Base-by-base conservation (phyloP, 768 basidiomycete genomes). In the Piloderma croceum region DNA sequence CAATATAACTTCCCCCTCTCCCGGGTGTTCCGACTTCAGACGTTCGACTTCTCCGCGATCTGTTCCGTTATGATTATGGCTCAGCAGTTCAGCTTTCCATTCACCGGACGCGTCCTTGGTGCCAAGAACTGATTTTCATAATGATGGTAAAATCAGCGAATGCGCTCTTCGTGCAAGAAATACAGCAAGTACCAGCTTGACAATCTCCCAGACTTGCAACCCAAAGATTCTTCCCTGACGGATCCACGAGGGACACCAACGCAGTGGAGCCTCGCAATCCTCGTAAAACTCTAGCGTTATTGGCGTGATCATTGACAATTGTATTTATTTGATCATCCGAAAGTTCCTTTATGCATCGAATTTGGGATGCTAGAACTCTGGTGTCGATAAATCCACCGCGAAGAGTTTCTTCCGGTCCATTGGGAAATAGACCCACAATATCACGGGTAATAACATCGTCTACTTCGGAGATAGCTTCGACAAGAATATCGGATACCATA, bases 181-280 rank as follows among this genome's bases (percentile, higher is more conserved):
- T n/a, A n/a, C n/a, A n/a, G n/a, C n/a, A n/a, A n/a, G n/a, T n/a
- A 75, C 77, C 66, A 42, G 73, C 75, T 47, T 66, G 66, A 47
- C 75, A 75, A 51, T 79, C 77, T 5, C 77, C 77, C 25, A 77
- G 57, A 51, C 73, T 76, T 3, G 72, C 76, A 10, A 77, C 71
- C 74, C 76, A 78, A 1, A 77, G 45, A 43, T 75, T 70, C 18
- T 61, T 56, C 12, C 48, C 54, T 11, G 40, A 29, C 4, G 74
- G 70, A 42, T 76, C 69, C 7, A 71, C 49, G 20, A 79, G 54
- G 4, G 75, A 60, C 24, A 77, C 51, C 7, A 77, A 60, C 3
- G 63, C 72, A 2, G 77, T 78, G 3, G 70, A 64, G 5, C 77
- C 77, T n/a, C 69, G 60, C 68, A 76, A 71, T 54, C 72, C 73